These are phyloP conservation scores for Hippophae tibetana DNA, from an alignment of 306 rosid species.

Conservation along the genomic window DNA sequence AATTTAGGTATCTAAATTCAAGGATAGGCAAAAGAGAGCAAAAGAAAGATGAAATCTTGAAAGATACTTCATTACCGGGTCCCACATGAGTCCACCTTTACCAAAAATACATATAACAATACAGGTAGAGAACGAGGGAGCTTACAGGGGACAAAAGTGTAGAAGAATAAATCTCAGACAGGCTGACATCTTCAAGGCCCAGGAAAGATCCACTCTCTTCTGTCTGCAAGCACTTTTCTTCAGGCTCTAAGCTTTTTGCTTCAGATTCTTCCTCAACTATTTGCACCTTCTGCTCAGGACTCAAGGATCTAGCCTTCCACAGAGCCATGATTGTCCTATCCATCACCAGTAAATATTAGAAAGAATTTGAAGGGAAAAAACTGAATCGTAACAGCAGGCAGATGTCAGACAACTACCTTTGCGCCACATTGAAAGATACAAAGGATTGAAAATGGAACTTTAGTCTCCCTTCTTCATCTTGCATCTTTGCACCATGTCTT, in stretches of 20 bases:
- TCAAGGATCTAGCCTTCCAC: constrained; percentile 87
- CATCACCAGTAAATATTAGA: constrained; percentile 17
- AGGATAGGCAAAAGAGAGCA: too few relatives aligned
- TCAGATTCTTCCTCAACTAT: constrained; percentile 79
- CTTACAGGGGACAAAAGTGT: constrained; percentile 58
- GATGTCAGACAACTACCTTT: constrained; percentile 44
- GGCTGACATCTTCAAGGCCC: constrained; percentile 59
- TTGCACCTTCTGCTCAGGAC: constrained; percentile 85
- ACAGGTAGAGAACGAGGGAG: constrained; percentile 14
- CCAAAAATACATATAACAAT: background rate
- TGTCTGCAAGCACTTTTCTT: constrained; percentile 10
- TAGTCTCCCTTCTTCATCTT: constrained; percentile 87
- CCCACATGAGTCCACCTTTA: background rate
- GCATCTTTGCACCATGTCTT: constrained; percentile 74
- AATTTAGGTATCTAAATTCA: background rate
- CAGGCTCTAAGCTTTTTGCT: constrained; percentile 24
- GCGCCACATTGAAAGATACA: constrained; percentile 81
- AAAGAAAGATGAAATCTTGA: too few relatives aligned
- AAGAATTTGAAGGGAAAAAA: constrained; percentile 8
- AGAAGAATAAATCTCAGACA: constrained; percentile 68
- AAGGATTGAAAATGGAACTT: constrained; percentile 91
- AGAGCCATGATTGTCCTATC: constrained; percentile 90
- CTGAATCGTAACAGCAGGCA: constrained; percentile 9
- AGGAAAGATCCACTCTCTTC: constrained; percentile 76
- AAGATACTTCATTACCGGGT: background rate